A percentile compares a stretch with the other conserved stretches of the same genome.
phyloP scores from a whole-genome alignment of 495 filamentous ascomycete species.

The Lasiosphaeria miniovina region DNA sequence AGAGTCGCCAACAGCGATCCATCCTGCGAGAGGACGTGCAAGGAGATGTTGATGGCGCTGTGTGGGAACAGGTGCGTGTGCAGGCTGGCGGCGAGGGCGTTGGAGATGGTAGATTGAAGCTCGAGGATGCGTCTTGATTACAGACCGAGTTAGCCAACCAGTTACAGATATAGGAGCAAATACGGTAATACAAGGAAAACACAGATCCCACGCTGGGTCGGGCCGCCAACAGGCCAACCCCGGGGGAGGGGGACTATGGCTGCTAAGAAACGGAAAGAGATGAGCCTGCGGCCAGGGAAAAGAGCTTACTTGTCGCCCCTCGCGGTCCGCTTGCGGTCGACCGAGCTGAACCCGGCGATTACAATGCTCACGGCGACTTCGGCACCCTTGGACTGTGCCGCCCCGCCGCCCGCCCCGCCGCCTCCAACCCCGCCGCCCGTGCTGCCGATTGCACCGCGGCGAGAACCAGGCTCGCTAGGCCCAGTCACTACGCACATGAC shows the following conservation, averaged over 20 bases:
- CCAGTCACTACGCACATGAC: slow-evolving; percentile 90
- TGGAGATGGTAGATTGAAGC: slow-evolving; percentile 70
- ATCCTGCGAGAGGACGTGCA: slow-evolving; percentile 88
- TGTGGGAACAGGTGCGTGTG: slow-evolving; percentile 89
- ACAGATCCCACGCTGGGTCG: too few relatives aligned
- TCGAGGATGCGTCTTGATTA: slow-evolving; percentile 67
- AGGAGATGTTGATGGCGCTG: slow-evolving; percentile 73
- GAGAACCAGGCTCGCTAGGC: slow-evolving; percentile 63
- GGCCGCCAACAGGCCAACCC: too few relatives aligned
- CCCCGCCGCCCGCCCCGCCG: slow-evolving; percentile 40
- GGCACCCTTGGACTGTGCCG: slow-evolving; percentile 46
- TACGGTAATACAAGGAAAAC: too few relatives aligned
- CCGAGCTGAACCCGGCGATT: slow-evolving; percentile 81
- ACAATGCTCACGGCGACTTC: slow-evolving; percentile 78
- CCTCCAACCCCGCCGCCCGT: slow-evolving; percentile 18
- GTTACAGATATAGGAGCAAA: too few relatives aligned
- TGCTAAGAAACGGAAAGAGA: background rate
- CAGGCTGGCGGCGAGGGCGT: slow-evolving; percentile 68
- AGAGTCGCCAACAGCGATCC: slow-evolving; percentile 85
- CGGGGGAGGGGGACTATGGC: background rate
- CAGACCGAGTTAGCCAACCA: slow-evolving; percentile 5
- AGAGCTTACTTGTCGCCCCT: slow-evolving; percentile 69
- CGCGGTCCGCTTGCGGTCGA: slow-evolving; percentile 74
- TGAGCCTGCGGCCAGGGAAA: background rate
- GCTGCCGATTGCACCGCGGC: slow-evolving; percentile 18